phyloP scores from a whole-genome alignment of 2,329 filamentous ascomycete species.

The Rutstroemia sp. region DNA sequence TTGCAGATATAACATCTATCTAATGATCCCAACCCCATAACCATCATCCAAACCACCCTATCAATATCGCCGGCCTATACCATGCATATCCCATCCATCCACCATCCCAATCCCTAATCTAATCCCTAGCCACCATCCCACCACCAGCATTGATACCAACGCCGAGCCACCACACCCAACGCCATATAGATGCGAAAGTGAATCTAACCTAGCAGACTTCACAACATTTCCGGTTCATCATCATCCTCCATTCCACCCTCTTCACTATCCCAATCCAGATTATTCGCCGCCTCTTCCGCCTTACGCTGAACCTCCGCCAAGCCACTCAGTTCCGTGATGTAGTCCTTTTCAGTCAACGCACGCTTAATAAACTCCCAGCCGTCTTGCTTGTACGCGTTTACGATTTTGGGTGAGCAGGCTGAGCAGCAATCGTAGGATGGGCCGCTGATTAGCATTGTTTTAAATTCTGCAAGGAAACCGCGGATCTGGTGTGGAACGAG shows the following conservation, averaged over 20 bases:
- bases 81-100: not conserved
- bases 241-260: slow-evolving; percentile 49
- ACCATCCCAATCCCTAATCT: not conserved
- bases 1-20: too few relatives aligned
- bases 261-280: slow-evolving; percentile 57
- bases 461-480: slow-evolving; percentile 67
- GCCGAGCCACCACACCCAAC: not conserved
- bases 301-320: slow-evolving; percentile 62
- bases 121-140: not conserved
- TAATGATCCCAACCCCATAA: too few relatives aligned
- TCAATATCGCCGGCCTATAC: not conserved
- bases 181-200: not conserved
- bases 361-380: slow-evolving; percentile 73
- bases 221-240: slow-evolving; percentile 34
- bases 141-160: not conserved
- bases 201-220: slow-evolving; percentile 5
- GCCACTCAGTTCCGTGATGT: slow-evolving; percentile 69
- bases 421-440: slow-evolving; percentile 75
- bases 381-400: slow-evolving; percentile 57
- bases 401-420: slow-evolving; percentile 65
- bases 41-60: not conserved
- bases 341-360: slow-evolving; percentile 68
- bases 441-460: slow-evolving; percentile 66
- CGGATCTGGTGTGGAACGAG: slow-evolving; percentile 75
- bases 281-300: slow-evolving; percentile 40